Conservation (phyloP, 257 asterid species). For the Capsicum baccatum region DNA sequence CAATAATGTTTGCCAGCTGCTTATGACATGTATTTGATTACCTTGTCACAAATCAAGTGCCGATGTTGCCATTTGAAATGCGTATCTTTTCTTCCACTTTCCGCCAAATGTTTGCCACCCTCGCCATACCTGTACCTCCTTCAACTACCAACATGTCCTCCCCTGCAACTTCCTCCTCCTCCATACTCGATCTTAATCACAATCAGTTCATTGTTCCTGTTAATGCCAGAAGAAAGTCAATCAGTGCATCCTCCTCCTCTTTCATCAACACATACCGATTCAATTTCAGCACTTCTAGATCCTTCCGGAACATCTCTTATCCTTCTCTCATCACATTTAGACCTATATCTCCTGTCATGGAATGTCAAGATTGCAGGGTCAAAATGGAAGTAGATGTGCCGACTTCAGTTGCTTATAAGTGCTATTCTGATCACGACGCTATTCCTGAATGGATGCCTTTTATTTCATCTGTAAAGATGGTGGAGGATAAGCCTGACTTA, state of each 20-base stretch:
- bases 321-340: slow-evolving; percentile 24
- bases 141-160: not conserved
- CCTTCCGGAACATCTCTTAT: slow-evolving; percentile 34
- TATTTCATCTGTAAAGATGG: slow-evolving; percentile 82
- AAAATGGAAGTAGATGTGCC: slow-evolving; percentile 86
- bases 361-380: slow-evolving; percentile 96
- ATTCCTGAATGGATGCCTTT: slow-evolving; percentile 98
- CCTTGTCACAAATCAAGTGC: not conserved
- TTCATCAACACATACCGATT: slow-evolving; percentile 36
- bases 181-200: not conserved
- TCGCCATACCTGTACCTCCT: too few relatives aligned
- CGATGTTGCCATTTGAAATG: not conserved
- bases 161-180: slow-evolving; percentile 21
- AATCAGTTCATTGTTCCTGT: slow-evolving; percentile 10
- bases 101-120: slow-evolving; percentile 23
- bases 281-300: slow-evolving; percentile 35
- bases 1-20: not conserved
- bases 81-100: slow-evolving; percentile 6
- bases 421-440: slow-evolving; percentile 91
- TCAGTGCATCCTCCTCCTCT: slow-evolving; percentile 35
- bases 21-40: not conserved
- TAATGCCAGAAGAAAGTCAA: slow-evolving; percentile 22
- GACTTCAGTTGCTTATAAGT: slow-evolving; percentile 76
- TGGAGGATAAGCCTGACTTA: slow-evolving; percentile 88
- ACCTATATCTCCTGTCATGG: slow-evolving; percentile 62